phyloP scores from a whole-genome alignment of 116 monocot species.

The Dioscorea cayenensis region DNA sequence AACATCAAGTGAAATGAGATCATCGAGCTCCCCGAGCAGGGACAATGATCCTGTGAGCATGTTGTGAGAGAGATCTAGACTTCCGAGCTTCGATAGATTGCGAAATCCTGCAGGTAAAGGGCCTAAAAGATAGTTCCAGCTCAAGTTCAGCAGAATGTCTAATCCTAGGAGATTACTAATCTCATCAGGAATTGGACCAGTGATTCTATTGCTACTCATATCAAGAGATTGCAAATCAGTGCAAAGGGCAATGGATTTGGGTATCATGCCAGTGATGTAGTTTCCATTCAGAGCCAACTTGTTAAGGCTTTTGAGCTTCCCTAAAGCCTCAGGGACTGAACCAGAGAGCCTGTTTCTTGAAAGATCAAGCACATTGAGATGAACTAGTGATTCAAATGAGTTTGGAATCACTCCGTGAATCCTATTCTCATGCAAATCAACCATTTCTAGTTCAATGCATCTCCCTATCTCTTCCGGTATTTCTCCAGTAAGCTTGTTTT shows the following conservation, averaged over 20 bases:
- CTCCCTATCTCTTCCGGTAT: slow-evolving; percentile 16
- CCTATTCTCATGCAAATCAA: slow-evolving; percentile 24
- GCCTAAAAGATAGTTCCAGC: slow-evolving; percentile 33
- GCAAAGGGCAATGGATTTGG: slow-evolving; percentile 12
- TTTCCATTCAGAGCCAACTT: slow-evolving; percentile 21
- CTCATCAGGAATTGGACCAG: slow-evolving; percentile 26
- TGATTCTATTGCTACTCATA: slow-evolving; percentile 25
- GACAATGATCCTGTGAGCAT: slow-evolving; percentile 15
- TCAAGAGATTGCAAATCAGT: slow-evolving; percentile 23
- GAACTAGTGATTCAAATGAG: slow-evolving; percentile 10
- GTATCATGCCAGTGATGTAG: slow-evolving; percentile 21
- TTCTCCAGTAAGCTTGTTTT: slow-evolving; percentile 22
- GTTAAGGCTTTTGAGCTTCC: slow-evolving; percentile 18
- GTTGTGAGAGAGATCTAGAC: slow-evolving; percentile 30
- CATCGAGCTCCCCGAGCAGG: slow-evolving; percentile 15
- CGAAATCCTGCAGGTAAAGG: slow-evolving; percentile 13
- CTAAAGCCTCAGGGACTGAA: slow-evolving; percentile 9
- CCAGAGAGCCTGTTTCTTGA: slow-evolving; percentile 19
- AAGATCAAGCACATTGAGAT: slow-evolving; percentile 15
- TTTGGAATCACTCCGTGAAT: slow-evolving; percentile 19
- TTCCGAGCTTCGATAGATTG: slow-evolving; percentile 21
- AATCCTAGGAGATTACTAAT: slow-evolving; percentile 15
- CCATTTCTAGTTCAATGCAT: slow-evolving; percentile 22
- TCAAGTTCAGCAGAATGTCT: slow-evolving; percentile 28
- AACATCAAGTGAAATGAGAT: slow-evolving; percentile 21